Evolutionary conservation across 345 rosid genomes (phyloP).

Genomic region (Leavenworthia alabamica): DNA sequence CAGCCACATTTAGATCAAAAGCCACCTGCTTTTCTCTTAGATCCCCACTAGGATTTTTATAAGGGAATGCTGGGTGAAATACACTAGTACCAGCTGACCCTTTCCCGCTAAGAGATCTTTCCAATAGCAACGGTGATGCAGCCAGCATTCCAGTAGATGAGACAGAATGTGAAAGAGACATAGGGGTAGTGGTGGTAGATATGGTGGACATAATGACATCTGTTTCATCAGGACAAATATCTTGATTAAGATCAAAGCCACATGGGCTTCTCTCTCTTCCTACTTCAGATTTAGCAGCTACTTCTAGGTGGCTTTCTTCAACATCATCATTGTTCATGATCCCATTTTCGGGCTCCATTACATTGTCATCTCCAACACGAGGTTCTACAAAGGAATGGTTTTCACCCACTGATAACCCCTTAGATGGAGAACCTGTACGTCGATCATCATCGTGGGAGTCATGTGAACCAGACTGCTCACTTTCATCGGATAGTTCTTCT

Average conservation of each 20-base stretch:
- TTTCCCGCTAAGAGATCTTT: constrained; percentile 66
- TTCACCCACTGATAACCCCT: constrained; percentile 40
- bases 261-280: constrained; percentile 52
- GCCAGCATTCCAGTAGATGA: constrained; percentile 55
- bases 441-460: constrained; percentile 38
- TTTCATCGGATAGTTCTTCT: constrained; percentile 46
- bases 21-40: constrained; percentile 41
- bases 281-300: constrained; percentile 43
- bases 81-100: constrained; percentile 73
- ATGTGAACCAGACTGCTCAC: constrained; percentile 38
- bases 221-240: constrained; percentile 66
- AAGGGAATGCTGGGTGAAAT: constrained; percentile 62
- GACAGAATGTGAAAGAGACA: constrained; percentile 41
- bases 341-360: constrained; percentile 33
- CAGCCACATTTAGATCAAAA: constrained; percentile 80
- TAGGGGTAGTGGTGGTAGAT: constrained; percentile 37
- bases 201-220: constrained; percentile 42
- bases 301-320: constrained; percentile 53
- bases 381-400: constrained; percentile 37
- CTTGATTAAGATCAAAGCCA: constrained; percentile 78
- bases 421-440: constrained; percentile 25
- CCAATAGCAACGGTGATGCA: constrained; percentile 56
- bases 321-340: constrained; percentile 37
- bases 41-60: constrained; percentile 43
- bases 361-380: constrained; percentile 29